Evolutionary conservation across 805 yeast species (phyloP).

Genomic region (Candida vartiovaarae): DNA sequence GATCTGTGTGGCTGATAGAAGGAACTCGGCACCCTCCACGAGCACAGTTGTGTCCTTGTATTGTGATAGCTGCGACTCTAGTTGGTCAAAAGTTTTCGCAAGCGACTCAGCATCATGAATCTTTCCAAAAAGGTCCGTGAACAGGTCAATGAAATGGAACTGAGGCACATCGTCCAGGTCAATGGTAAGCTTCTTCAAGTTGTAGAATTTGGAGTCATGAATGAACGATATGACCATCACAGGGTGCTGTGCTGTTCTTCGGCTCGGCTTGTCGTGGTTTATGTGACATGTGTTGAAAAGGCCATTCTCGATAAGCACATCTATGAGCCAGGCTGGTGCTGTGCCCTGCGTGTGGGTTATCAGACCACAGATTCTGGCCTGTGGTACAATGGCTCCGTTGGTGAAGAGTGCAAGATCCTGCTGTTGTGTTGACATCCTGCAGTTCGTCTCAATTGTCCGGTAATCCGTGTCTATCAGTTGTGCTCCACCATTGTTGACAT

Average conservation of each 20-base stretch:
- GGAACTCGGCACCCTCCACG: slow-evolving; percentile 41
- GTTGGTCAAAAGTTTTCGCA: slow-evolving; percentile 8
- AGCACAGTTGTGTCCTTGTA: slow-evolving; percentile 25
- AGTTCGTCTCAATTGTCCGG: neutral
- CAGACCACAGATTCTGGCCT: slow-evolving; percentile 22
- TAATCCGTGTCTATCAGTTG: too few species aligned
- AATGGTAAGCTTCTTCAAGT: slow-evolving; percentile 35
- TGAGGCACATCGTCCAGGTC: slow-evolving; percentile 23
- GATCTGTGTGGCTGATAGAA: slow-evolving; percentile 36
- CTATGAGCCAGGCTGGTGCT: slow-evolving; percentile 56
- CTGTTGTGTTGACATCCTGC: slow-evolving; percentile 32
- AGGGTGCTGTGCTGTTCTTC: slow-evolving; percentile 17
- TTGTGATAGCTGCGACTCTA: slow-evolving; percentile 5
- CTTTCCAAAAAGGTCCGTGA: slow-evolving; percentile 36
- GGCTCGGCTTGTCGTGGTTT: slow-evolving; percentile 13
- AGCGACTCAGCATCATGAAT: slow-evolving; percentile 23
- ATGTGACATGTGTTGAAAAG: slow-evolving; percentile 20
- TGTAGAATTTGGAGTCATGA: slow-evolving; percentile 26
- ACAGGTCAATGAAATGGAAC: slow-evolving; percentile 38
- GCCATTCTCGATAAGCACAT: slow-evolving; percentile 45
- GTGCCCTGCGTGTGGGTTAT: slow-evolving; percentile 44
- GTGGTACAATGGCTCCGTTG: slow-evolving; percentile 40
- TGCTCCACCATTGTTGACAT: too few species aligned
- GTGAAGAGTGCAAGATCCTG: slow-evolving; percentile 52
- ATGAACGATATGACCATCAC: slow-evolving; percentile 29